Conservation (phyloP, 2,329 filamentous ascomycete genomes). For the Colletotrichum sp. region DNA sequence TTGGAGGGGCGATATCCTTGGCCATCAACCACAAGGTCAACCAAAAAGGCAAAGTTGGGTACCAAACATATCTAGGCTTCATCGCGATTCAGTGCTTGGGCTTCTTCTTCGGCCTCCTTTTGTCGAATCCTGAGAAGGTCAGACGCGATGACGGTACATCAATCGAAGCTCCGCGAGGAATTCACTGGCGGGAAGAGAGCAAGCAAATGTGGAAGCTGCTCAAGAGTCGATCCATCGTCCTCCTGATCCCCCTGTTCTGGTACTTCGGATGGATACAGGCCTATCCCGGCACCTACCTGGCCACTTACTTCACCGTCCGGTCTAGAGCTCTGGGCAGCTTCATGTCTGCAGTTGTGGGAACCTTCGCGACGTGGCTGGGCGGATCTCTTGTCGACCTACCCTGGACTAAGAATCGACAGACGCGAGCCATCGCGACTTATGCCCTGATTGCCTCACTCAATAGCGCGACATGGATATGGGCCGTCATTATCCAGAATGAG, state of each 20-base stretch:
- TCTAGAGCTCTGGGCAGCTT: slow-evolving; percentile 40
- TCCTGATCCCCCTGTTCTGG: slow-evolving; percentile 33
- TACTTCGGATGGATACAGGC: slow-evolving; percentile 40
- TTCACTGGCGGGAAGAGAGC: slow-evolving; percentile 26
- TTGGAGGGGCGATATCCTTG: slow-evolving; percentile 55
- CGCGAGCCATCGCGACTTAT: slow-evolving; percentile 43
- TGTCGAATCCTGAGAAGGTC: slow-evolving; percentile 50
- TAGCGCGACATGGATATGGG: slow-evolving; percentile 52
- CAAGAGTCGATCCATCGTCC: slow-evolving; percentile 33
- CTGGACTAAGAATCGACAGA: slow-evolving; percentile 43
- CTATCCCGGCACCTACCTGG: slow-evolving; percentile 45
- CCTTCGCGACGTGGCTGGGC: slow-evolving; percentile 39
- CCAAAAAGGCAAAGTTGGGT: slow-evolving; percentile 39
- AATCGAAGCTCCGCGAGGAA: slow-evolving; percentile 33
- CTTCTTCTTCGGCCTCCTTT: slow-evolving; percentile 42
- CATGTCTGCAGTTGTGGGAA: slow-evolving; percentile 41
- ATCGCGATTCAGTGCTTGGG: slow-evolving; percentile 53
- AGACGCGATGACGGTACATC: slow-evolving; percentile 45
- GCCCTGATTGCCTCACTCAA: slow-evolving; percentile 45
- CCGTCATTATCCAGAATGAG: slow-evolving; percentile 49
- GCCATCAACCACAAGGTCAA: slow-evolving; percentile 46
- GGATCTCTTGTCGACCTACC: slow-evolving; percentile 40
- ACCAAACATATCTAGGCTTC: slow-evolving; percentile 48
- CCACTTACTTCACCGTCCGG: slow-evolving; percentile 46
- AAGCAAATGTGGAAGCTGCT: slow-evolving; percentile 38